These are phyloP conservation scores for Clathrus columnatus DNA, from an alignment of 768 basidiomycete species.

Conservation along the genomic window DNA sequence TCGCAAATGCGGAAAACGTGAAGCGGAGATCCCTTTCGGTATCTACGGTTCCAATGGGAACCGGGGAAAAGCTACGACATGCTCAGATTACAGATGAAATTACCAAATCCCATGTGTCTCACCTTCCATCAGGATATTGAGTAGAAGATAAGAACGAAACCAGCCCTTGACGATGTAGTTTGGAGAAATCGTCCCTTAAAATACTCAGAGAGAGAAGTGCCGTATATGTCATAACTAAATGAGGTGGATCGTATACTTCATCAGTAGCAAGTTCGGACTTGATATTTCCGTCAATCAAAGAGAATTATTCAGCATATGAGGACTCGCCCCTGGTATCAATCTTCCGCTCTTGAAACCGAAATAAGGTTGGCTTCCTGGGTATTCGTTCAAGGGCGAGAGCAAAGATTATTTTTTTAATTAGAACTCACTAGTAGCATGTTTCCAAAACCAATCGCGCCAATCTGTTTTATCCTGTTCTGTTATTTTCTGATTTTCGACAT, in stretches of 20 bases:
- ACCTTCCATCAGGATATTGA: conserved; percentile 83
- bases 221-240: conserved; percentile 92
- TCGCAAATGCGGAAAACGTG: conserved; percentile 79
- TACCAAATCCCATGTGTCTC: conserved; percentile 11
- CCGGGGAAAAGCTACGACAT: conserved; percentile 52
- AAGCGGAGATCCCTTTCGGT: conserved; percentile 73
- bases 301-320: conserved; percentile 14
- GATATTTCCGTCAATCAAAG: conserved; percentile 13
- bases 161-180: conserved; percentile 63
- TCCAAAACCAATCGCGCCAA: conserved; percentile 87
- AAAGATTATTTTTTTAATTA: conserved; percentile 4
- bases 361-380: conserved; percentile 10
- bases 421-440: conserved; percentile 59
- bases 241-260: conserved; percentile 51
- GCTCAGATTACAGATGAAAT: conserved; percentile 9
- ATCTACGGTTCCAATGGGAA: conserved; percentile 44
- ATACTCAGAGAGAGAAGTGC: conserved; percentile 77
- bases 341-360: conserved; percentile 30
- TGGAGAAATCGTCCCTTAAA: conserved; percentile 74
- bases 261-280: not conserved
- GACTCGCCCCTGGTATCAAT: conserved; percentile 38
- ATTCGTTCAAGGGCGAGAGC: not conserved
- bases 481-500: conserved; percentile 28
- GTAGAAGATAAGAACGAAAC: conserved; percentile 57
- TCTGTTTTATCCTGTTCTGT: conserved; percentile 42